These are phyloP conservation scores for Malassezia equina DNA, from an alignment of 1,284 basidiomycete genomes.

Conservation along the genomic window DNA sequence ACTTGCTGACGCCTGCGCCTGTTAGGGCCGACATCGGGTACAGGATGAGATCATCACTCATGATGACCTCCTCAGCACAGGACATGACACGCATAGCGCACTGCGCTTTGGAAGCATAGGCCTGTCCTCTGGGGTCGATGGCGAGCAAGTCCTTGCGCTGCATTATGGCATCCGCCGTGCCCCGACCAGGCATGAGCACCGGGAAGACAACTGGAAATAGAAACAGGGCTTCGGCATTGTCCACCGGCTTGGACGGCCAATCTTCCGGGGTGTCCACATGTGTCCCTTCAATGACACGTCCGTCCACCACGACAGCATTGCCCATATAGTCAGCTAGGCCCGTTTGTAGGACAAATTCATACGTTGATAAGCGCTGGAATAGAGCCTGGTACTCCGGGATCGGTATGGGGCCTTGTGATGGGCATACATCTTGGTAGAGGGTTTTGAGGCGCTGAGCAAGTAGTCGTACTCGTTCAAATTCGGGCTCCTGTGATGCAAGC, in stretches of 20 bases:
- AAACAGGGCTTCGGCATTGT: not conserved
- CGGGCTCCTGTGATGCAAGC: conserved; percentile 11
- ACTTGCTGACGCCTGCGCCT: not conserved
- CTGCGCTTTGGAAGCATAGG: not conserved
- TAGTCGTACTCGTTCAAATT: conserved; percentile 12
- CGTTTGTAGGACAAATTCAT: conserved; percentile 16
- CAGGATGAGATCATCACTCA: conserved; percentile 4
- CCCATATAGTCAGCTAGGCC: conserved; percentile 13
- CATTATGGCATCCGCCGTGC: not conserved
- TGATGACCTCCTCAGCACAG: not conserved
- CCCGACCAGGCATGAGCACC: not conserved
- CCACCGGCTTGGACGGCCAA: not conserved
- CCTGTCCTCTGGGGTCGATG: not conserved
- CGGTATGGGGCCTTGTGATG: not conserved
- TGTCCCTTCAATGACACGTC: not conserved
- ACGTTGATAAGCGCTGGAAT: conserved; percentile 15
- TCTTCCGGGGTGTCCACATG: not conserved
- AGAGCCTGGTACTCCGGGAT: conserved; percentile 14
- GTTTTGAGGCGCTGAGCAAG: conserved; percentile 5
- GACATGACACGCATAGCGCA: not conserved
- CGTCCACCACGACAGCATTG: conserved; percentile 7
- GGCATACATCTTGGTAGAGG: not conserved
- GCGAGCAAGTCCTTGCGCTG: not conserved
- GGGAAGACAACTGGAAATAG: conserved; percentile 3
- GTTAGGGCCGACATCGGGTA: not conserved